Conservation (phyloP, 768 basidiomycete genomes). For the Kwoniella bestiolae region DNA sequence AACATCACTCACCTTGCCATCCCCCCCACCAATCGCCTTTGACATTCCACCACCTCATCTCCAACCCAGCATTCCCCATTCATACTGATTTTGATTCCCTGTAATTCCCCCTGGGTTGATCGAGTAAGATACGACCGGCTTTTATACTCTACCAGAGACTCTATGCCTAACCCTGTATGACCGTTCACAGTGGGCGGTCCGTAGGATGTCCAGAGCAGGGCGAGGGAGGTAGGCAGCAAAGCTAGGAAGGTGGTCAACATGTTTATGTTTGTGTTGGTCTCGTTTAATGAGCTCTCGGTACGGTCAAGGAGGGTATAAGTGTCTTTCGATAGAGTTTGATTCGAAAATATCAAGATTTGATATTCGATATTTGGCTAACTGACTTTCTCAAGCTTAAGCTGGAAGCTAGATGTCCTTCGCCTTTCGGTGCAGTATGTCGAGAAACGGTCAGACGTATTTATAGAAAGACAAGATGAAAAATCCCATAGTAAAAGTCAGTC, state of each 20-base stretch:
- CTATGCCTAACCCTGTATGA: background rate
- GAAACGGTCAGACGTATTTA: no score
- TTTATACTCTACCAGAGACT: background rate
- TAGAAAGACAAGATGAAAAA: no score
- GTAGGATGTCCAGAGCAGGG: slow-evolving; percentile 16
- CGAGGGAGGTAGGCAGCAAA: slow-evolving; percentile 1
- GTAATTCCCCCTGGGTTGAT: no score
- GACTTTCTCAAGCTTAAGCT: no score
- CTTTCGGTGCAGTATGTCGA: no score
- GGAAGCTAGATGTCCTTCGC: no score
- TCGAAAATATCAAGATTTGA: no score
- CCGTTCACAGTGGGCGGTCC: background rate
- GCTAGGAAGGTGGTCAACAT: slow-evolving; percentile 11
- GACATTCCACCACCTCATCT: background rate
- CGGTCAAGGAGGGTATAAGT: no score
- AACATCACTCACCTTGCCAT: background rate
- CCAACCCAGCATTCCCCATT: background rate
- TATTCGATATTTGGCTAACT: no score
- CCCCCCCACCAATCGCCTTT: background rate
- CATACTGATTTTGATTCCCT: slow-evolving; percentile 1
- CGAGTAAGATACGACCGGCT: background rate
- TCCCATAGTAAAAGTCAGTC: no score
- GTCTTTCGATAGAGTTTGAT: no score
- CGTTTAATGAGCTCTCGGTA: no score
- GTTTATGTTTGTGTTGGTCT: background rate